A percentile compares a stretch with the other conserved stretches of the same genome.
phyloP scores from a whole-genome alignment of 1,284 basidiomycete species.

The Singerocomus rubriflavus region DNA sequence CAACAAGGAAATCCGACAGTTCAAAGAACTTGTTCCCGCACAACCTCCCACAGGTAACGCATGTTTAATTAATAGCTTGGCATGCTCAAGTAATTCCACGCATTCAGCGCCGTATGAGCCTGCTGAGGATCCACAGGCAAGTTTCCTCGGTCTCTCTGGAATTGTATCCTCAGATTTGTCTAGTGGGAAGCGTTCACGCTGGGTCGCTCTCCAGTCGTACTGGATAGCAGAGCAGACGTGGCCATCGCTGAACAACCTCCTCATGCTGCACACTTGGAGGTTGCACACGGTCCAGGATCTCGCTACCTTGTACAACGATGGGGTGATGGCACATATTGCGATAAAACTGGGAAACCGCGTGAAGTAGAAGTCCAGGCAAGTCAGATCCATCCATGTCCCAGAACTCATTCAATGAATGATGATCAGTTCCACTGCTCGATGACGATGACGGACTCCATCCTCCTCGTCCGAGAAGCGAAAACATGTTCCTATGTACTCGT shows the following conservation, averaged over 20 bases:
- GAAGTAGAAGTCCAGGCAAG: slow-evolving; percentile 90
- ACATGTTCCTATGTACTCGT: slow-evolving; percentile 90
- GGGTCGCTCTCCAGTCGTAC: slow-evolving; percentile 61
- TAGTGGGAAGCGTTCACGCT: slow-evolving; percentile 83
- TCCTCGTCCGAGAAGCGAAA: slow-evolving; percentile 88
- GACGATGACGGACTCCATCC: slow-evolving; percentile 82
- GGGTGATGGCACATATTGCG: slow-evolving; percentile 88
- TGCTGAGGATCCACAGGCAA: slow-evolving; percentile 76
- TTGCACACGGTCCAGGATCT: slow-evolving; percentile 73
- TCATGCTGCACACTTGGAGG: slow-evolving; percentile 62
- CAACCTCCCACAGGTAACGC: slow-evolving; percentile 62
- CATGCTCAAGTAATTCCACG: slow-evolving; percentile 16
- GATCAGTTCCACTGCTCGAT: slow-evolving; percentile 90
- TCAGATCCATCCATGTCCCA: slow-evolving; percentile 8
- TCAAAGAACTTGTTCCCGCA: slow-evolving; percentile 64
- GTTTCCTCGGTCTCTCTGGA: slow-evolving; percentile 22
- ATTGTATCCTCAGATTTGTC: slow-evolving; percentile 11
- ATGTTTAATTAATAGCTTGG: slow-evolving; percentile 15
- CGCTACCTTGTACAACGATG: slow-evolving; percentile 90
- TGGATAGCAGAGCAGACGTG: slow-evolving; percentile 62
- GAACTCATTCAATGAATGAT: slow-evolving; percentile 14
- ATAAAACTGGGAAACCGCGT: slow-evolving; percentile 81
- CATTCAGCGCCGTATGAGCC: slow-evolving; percentile 64
- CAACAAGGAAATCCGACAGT: slow-evolving; percentile 85
- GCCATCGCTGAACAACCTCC: slow-evolving; percentile 64